Conservation (phyloP, 192 early-diverging fungal species). For the Allomyces macrogynus region DNA sequence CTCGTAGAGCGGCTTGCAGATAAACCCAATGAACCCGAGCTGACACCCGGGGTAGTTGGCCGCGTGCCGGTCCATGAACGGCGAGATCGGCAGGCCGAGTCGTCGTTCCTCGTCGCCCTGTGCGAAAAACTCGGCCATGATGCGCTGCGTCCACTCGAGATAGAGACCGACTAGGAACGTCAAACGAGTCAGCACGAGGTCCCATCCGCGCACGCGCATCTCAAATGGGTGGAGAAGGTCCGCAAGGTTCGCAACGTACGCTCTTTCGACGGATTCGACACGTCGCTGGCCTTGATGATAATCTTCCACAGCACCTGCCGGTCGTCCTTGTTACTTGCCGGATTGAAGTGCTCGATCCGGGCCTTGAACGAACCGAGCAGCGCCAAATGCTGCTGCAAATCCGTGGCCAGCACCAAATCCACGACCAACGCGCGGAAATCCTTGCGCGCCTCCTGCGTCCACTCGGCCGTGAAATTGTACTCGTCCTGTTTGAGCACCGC, state of each 20-base stretch:
- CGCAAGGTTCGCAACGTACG: neutral
- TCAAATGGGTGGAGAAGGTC: neutral
- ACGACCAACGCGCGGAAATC: slow-evolving; percentile 20
- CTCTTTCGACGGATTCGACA: slow-evolving; percentile 27
- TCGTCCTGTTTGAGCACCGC: slow-evolving; percentile 13
- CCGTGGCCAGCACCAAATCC: slow-evolving; percentile 28
- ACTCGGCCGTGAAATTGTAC: slow-evolving; percentile 14
- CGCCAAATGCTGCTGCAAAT: slow-evolving; percentile 27
- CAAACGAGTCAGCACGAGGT: too few species aligned
- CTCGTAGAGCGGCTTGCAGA: slow-evolving; percentile 22
- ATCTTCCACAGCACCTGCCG: slow-evolving; percentile 11
- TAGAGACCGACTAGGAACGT: slow-evolving; percentile 2
- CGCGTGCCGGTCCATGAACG: slow-evolving; percentile 31
- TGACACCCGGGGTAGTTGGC: slow-evolving; percentile 29
- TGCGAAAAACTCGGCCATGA: slow-evolving; percentile 21
- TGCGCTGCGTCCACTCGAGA: slow-evolving; percentile 20
- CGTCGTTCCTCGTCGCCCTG: slow-evolving; percentile 12
- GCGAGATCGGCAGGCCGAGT: slow-evolving; percentile 31
- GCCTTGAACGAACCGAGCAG: slow-evolving; percentile 27
- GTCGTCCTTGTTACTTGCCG: neutral
- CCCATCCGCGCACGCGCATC: too few species aligned
- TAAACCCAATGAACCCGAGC: slow-evolving; percentile 31
- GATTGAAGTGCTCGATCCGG: slow-evolving; percentile 7
- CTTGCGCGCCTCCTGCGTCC: slow-evolving; percentile 12
- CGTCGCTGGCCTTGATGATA: slow-evolving; percentile 29